Evolutionary conservation across 2,329 filamentous ascomycete genomes (phyloP), one percentile per base, ranked within the genome.

Genomic region (Didymella pomorum): DNA sequence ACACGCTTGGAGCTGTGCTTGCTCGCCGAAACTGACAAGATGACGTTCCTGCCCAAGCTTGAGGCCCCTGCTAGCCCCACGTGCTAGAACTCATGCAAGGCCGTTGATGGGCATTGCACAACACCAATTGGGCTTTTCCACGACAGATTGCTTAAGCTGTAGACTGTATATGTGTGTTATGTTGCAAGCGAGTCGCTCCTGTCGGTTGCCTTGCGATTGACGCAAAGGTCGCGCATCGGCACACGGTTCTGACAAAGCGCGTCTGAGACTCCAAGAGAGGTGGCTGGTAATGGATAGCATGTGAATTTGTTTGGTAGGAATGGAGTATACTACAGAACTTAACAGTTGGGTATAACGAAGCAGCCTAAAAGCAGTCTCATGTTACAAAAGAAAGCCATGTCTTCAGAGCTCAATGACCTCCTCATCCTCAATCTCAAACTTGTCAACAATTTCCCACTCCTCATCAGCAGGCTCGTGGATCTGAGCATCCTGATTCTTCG

Each of bases 41-140:
- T 58, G 56, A 58, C 56, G 56, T 58, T 58, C 55, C 45, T 58
- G 44, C 50, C 54, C 56, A 58, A 58, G 56, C 56, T 58, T 50
- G 46, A 53, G 43, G 56, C 56, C 55, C 55, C 43, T 58, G 55
- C 55, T 44, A 52, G 55, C 55, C 55, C 56, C 56, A 58, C 56
- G 56, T 58, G 56, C 56, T 50, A 25, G n/a, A 33, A 23, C 31
- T 46, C 33, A 46, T 51, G 47, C 54, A 57, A 47, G 47, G 26
- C 54, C 54, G 48, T 57, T 57, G 47, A 42, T 28, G 31, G 41
- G 46, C 21, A 35, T 2, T 39, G 23, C 25, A 18, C n/a, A 21
- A 20, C 21, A 26, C 25, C 31, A 28, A 33, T 46, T 41, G 31
- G 8, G 8, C 4, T 20, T 39, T 11, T 35, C 6, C 31, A 35